Percentiles rank a stretch among this genome's conserved stretches.
Conservation (phyloP, 176 grass and related monocot species). For the Areca catechu region DNA sequence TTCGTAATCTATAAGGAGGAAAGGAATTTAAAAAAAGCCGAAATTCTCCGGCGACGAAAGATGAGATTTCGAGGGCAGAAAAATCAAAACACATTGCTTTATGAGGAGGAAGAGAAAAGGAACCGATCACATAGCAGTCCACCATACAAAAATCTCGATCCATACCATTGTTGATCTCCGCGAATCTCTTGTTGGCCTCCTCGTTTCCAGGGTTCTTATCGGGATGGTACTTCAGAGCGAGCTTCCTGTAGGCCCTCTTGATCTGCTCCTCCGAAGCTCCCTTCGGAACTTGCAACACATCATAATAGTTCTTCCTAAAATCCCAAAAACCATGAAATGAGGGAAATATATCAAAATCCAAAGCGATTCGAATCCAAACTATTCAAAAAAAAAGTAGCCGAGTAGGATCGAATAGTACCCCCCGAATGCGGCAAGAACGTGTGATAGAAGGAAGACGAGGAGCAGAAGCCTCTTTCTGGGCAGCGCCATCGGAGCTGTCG, state of each 20-base stretch:
- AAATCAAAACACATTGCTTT: too few species aligned
- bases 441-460: slow-evolving; percentile 17
- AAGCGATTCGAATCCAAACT: background rate
- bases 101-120: background rate
- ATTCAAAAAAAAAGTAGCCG: background rate
- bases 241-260: slow-evolving; percentile 95
- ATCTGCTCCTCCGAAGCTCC: slow-evolving; percentile 95
- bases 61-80: background rate
- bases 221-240: slow-evolving; percentile 93
- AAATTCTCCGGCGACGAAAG: background rate
- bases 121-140: too few species aligned
- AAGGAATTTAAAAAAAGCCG: background rate
- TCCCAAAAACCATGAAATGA: background rate
- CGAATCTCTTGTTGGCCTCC: slow-evolving; percentile 82
- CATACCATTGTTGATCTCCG: slow-evolving; percentile 93
- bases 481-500: slow-evolving; percentile 24
- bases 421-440: slow-evolving; percentile 17
- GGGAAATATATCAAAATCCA: background rate
- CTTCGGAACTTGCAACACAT: slow-evolving; percentile 80
- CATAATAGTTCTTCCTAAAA: slow-evolving; percentile 90
- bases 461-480: slow-evolving; percentile 26
- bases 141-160: background rate
- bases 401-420: slow-evolving; percentile 18
- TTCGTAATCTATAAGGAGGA: background rate
- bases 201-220: slow-evolving; percentile 92